Evolutionary conservation across 1,284 basidiomycete species (phyloP), one percentile per base, ranked within the genome.

Genomic region (Sparassis latifolia): DNA sequence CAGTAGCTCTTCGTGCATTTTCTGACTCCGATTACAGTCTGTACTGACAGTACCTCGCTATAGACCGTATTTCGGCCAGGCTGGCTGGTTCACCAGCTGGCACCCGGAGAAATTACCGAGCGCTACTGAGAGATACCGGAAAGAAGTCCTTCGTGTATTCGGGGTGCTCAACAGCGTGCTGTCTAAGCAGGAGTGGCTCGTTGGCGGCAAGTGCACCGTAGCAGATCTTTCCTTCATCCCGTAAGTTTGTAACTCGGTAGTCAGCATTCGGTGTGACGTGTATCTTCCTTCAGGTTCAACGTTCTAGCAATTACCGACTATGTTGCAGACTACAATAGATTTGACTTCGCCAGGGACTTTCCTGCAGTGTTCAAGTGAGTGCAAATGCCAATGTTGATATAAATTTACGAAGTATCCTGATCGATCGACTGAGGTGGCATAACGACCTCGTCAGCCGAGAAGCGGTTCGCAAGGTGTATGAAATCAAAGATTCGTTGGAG

Each of bases 91-190:
- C 57, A 49, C 31, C 30, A 38, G 42, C 12, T 57, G 37, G 49
- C 61, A 61, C 45, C 45, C 55, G 2, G 62, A 65, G 58, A 55
- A 60, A 43, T 27, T 62, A 33, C 61, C 61, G 7, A 60, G 57
- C 45, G 65, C 62, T 33, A 53, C 63, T 31, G 62, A 69, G 50
- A 56, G 67, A 2, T 69, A 67, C 57, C 44, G 52, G 30, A 60
- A 64, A 47, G 67, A 69, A 54, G 59, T 58, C 37, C 41, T 55
- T 47, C 66, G 69, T 35, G 62, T 71, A 3, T 52, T 63, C 30
- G 55, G 63, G 41, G 68, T 71, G 3, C 62, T 69, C 33, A 65
- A 70, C 33, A 40, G 50, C 35, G 59, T 61, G 1, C 50, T 64
- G 27, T 48, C 55, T 31, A 55, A 58, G 54, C 49, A 56, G 52